Base-by-base conservation (phyloP, 257 asterid genomes). In the Plectranthus barbatus region DNA sequence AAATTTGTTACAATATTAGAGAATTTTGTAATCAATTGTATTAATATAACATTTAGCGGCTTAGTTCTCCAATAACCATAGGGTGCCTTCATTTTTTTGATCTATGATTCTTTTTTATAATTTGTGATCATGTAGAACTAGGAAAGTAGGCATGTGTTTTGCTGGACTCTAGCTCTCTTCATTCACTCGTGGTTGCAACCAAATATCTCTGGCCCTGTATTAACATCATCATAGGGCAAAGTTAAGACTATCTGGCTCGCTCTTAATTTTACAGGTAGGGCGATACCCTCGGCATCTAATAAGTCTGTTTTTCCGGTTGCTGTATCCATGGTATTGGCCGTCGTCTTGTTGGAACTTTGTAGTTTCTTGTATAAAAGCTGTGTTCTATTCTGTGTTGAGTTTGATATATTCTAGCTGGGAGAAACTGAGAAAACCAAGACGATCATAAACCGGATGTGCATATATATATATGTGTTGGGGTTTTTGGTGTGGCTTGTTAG, bases 261-360 rank as follows among this genome's bases (percentile, higher is more conserved):
- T n/a, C n/a, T n/a, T n/a, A n/a, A n/a, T 23, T 52, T 64, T 53
- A 42, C 89, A 87, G 97, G 92, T 90, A 39, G 97, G 97, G 24
- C 72, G 79, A 26, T 85, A 83, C 77, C 97, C 92, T 36, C 83
- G 97, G 67, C 96, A 90, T 72, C 78, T 90, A 33, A 90, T 90
- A 66, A 90, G 97, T 72, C 82, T 83, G 56, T 90, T 90, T 63
- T 90, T 90, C 74, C 85, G 97, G 31, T 68, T 90, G 78, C 75
- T 90, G 17, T 90, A 85, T 72, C 97, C 97, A 8, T 85, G 97
- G 96, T 87, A 83, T 71, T 90, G 97, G 96, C 97, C 97, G 31
- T 87, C 97, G 14, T 90, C 97, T 9, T 90, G 91, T 82, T 90
- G 97, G 97, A 85, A 90, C 75, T 90, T 90, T 47, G 64, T 85